Evolutionary conservation across 495 filamentous ascomycete species (phyloP).

Genomic region (Neurospora sp.): DNA sequence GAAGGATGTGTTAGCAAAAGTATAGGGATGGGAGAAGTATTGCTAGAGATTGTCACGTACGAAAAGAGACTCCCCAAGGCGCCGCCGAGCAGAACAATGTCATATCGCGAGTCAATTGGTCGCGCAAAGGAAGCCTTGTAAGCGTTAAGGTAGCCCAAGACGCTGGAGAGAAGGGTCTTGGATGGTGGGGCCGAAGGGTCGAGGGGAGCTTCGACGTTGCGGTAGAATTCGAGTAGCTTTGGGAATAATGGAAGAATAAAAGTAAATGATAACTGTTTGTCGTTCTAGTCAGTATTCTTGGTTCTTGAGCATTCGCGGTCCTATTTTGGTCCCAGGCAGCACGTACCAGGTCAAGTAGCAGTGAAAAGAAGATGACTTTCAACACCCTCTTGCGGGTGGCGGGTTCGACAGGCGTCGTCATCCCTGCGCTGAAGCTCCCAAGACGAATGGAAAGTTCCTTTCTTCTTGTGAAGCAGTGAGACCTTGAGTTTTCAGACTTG

Average conservation of each 20-base stretch:
- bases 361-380: constrained; percentile 53
- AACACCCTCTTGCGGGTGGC: constrained; percentile 68
- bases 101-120: constrained; percentile 92
- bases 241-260: constrained; percentile 97
- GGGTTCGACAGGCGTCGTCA: constrained; percentile 36
- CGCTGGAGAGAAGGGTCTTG: constrained; percentile 58
- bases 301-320: too few relatives aligned
- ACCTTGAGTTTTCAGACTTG: neutral
- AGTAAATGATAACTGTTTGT: constrained; percentile 48
- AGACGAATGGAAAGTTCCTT: neutral
- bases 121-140: constrained; percentile 92
- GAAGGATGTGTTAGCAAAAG: constrained; percentile 1
- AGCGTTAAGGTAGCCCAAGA: constrained; percentile 77
- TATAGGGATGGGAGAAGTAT: neutral
- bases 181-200: constrained; percentile 39
- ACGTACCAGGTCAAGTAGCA: constrained; percentile 45
- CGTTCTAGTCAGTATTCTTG: constrained; percentile 7
- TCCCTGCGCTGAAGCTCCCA: constrained; percentile 11
- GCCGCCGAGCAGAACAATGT: constrained; percentile 92
- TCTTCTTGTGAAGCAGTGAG: neutral
- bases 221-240: constrained; percentile 90
- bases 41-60: constrained; percentile 9
- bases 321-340: neutral
- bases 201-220: constrained; percentile 50
- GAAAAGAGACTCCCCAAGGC: constrained; percentile 91